Evolutionary conservation across 2,329 filamentous ascomycete genomes (phyloP), one percentile per base, ranked within the genome.

Genomic region (Trichoderma semiorbis): DNA sequence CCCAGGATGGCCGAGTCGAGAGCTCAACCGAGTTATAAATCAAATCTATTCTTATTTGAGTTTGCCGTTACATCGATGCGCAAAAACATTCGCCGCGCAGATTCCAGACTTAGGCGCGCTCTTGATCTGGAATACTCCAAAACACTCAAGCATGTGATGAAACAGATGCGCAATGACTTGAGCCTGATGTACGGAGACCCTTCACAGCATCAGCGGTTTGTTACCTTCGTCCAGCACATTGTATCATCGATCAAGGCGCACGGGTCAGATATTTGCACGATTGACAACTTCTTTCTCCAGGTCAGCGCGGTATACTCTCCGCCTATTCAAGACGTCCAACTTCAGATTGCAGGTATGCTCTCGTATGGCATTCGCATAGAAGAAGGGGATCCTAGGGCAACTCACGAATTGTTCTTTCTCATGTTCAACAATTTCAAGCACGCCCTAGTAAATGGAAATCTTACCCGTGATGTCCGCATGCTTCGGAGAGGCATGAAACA

Each of bases 361-460:
- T 85, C 86, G 2, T 90, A 88, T 76, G 88, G 87, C 1, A 79
- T 89, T 36, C 84, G 85, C 53, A 78, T 90, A 18, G 81, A 82
- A 50, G 88, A 90, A 72, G 85, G 84, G 2, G 87, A 89, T 69
- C 75, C 78, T 2, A 83, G 81, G 34, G 85, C 84, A 5, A 78
- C 79, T 7, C 82, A 85, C 21, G 84, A 85, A 68, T 81, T 90
- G 4, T 90, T 90, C 75, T 86, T 86, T 77, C 87, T 88, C 71
- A 80, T 90, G 2, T 86, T 85, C 76, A 87, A 87, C 74, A 88
- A 86, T 77, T 88, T 88, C 77, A 89, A 88, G 76, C 79, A 85
- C 67, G 85, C 87, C 0, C 77, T 90, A 3, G 82, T 83, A 57
- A 85, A 85, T 71, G 81, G 84, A 70, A 83, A 81, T 65, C 80